Evolutionary conservation across 2,329 filamentous ascomycete genomes (phyloP).

Genomic region (Fusarium praegraminearum): DNA sequence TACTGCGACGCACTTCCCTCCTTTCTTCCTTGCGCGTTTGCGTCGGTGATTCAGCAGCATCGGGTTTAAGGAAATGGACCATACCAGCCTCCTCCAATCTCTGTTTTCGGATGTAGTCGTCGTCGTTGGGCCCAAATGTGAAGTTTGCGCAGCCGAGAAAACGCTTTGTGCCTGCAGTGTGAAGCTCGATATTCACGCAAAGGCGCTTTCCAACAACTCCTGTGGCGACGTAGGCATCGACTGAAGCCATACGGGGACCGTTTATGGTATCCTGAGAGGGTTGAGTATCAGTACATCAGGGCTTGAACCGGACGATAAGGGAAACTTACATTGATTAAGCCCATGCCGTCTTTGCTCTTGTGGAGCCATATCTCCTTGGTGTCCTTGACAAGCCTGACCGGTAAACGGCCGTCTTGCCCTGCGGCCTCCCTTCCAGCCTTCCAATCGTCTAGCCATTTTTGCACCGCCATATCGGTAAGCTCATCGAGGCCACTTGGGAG

Average conservation of each 20-base stretch:
- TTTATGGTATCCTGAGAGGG: slow-evolving; percentile 42
- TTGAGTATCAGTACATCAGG: not conserved
- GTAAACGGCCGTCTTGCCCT: not conserved
- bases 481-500: not conserved
- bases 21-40: not conserved
- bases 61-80: no score
- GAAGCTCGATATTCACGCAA: slow-evolving; percentile 35
- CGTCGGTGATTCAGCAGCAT: not conserved
- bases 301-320: not conserved
- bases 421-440: not conserved
- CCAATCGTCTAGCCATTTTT: slow-evolving; percentile 1
- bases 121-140: not conserved
- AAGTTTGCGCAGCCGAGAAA: slow-evolving; percentile 37
- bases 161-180: slow-evolving; percentile 42
- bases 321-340: slow-evolving; percentile 40
- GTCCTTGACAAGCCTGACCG: not conserved
- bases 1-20: not conserved
- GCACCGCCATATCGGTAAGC: slow-evolving; percentile 1
- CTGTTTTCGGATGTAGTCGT: not conserved
- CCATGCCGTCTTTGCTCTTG: not conserved
- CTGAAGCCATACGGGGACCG: slow-evolving; percentile 36
- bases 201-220: not conserved
- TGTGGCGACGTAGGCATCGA: slow-evolving; percentile 43
- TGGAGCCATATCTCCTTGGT: not conserved
- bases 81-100: not conserved